Conservation (phyloP, 768 basidiomycete species). For the Hydnum rufescens region DNA sequence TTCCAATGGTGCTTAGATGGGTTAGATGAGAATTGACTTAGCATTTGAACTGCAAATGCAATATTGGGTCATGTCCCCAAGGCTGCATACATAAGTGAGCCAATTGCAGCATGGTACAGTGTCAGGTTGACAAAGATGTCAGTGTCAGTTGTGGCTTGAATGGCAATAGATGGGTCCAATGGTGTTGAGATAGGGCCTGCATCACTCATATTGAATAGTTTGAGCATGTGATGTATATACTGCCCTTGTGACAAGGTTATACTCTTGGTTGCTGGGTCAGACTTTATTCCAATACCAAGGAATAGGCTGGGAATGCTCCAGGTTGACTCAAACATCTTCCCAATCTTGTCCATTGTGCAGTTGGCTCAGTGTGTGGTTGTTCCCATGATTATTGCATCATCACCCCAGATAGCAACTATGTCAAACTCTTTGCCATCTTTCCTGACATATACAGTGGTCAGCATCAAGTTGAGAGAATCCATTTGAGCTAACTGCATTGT, state of each 20-base stretch:
- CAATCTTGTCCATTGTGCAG: not conserved
- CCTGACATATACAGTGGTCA: constrained; percentile 13
- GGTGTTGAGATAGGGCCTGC: not conserved
- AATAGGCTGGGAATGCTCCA: not conserved
- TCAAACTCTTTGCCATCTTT: constrained; percentile 11
- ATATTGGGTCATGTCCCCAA: not conserved
- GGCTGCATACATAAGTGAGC: not conserved
- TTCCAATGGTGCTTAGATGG: not conserved
- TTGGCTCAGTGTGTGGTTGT: not conserved
- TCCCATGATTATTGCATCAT: constrained; percentile 17
- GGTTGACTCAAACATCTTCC: not conserved
- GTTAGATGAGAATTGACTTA: not conserved
- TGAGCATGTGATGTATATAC: not conserved
- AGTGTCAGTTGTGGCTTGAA: not conserved
- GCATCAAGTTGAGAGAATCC: not conserved
- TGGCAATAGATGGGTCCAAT: not conserved
- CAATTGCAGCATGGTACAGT: not conserved
- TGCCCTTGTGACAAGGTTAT: not conserved
- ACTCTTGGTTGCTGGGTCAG: not conserved
- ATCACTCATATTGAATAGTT: not conserved
- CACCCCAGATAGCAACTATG: constrained; percentile 19
- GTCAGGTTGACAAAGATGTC: not conserved
- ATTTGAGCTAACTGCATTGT: not conserved
- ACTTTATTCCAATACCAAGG: not conserved
- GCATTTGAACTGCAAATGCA: not conserved